Base-by-base conservation (phyloP, 768 basidiomycete species). In the Termitomyces sp. region DNA sequence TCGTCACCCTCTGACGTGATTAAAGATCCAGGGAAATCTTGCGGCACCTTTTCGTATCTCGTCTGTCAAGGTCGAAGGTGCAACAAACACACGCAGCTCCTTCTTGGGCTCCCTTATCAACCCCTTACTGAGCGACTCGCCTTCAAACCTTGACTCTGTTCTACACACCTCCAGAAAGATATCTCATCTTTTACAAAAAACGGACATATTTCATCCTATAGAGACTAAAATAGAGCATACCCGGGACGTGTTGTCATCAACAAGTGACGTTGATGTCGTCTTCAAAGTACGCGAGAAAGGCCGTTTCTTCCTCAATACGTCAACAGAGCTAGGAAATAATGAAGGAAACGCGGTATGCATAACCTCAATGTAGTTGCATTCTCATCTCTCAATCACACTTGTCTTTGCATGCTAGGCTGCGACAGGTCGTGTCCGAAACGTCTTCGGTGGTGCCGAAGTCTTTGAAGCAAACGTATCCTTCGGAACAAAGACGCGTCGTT, bases 321-420 rank as follows among this genome's bases (percentile, higher is more conserved):
- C 90, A 5, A 98, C 95, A 3, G 94, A 98, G 64, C 75, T 98
- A 6, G 96, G 97, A 3, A 94, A 96, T 56, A 88, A 86, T 47
- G 97, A 98, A 68, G 96, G 91, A 11, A 94, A 75, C 52, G 94
- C 93, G n/a, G 94, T 94, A 65, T 66, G 91, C 80, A 23, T 25
- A 6, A 44, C 44, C 23, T 23, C n/a, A 20, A 11, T 35, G 6
- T 18, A 31, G 6, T 15, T 33, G 2, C 1, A 13, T 32, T 52
- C 18, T 12, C 13, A 31, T n/a, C 53, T 2, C 16, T 18, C 42
- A 52, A 20, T 6, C 50, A 0, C 52, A 20, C 50, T 9, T 42
- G 29, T n/a, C 52, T 23, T 33, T 20, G 15, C 39, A 40, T 56
- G 25, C 5, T 56, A 75, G 94, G 89, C 86, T 52, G 81, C 88